Base-by-base conservation (phyloP, 1,284 basidiomycete genomes). In the Microbotryum intermedium region DNA sequence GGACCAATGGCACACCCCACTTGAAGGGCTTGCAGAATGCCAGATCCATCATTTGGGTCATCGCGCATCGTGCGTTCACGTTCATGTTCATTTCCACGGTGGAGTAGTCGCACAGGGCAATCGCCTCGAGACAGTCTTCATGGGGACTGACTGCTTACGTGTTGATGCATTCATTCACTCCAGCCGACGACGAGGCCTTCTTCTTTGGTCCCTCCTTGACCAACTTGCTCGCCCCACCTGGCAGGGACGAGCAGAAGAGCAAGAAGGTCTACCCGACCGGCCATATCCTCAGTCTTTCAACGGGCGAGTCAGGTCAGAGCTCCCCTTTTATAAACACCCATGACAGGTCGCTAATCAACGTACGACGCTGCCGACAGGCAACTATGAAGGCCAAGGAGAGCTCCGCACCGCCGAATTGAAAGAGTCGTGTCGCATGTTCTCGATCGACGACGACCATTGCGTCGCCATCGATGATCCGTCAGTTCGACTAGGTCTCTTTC, bases 151-250 rank as follows among this genome's bases (percentile, higher is more conserved):
- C 25, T 1, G 6, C 6, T 43, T 21, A 11, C 25, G 26, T 34
- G 44, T 48, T 13, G 16, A 49, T 7, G 11, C 21, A 13, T n/a
- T 28, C 30, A 2, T 21, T 42, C 16, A 21, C 5, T 25, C 7
- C 63, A 72, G 70, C 70, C 26, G 91, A 94, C 72, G 91, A 94
- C 72, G 91, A 94, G 76, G 84, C 84, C 71, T 83, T 93, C 80
- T 95, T 95, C 79, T 95, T 95, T 72, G 85, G 84, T 0, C 90
- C 91, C 0, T 86, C 86, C 0, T 72, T 94, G 13, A 63, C 71
- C 21, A 77, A 84, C 29, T 78, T 83, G 3, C 76, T 87, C 20
- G 68, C 64, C 49, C n/a, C 59, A 5, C 61, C 71, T 1, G 73
- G 75, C 6, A 73, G 74, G 58, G 65, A 72, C 6, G 69, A 78